Conservation (phyloP, 2,329 filamentous ascomycete genomes). For the Stagonosporopsis tanaceti region DNA sequence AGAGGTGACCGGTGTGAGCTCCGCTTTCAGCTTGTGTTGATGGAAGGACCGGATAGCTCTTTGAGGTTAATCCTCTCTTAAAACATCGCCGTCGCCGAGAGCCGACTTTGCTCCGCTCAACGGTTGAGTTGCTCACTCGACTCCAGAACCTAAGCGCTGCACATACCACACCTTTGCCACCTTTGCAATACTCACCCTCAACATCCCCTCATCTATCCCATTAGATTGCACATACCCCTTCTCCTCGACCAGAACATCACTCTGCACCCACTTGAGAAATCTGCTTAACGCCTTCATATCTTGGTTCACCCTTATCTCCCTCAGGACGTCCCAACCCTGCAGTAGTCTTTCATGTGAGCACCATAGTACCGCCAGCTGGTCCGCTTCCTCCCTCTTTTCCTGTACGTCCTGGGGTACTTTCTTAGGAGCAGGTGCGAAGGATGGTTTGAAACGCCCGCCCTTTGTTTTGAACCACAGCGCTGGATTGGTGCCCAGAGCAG, state of each 20-base stretch:
- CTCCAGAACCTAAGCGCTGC: conserved; percentile 1
- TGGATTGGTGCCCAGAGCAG: conserved; percentile 21
- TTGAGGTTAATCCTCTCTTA: too few relatives aligned
- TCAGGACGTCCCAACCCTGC: conserved; percentile 38
- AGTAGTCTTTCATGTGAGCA: conserved; percentile 32
- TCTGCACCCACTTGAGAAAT: conserved; percentile 39
- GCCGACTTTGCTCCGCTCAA: too few relatives aligned
- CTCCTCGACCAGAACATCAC: conserved; percentile 36
- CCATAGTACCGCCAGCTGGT: conserved; percentile 27
- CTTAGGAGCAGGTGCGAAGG: conserved; percentile 29
- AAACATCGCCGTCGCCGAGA: too few relatives aligned
- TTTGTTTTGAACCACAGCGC: conserved; percentile 40
- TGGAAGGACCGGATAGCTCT: too few relatives aligned
- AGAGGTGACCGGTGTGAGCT: too few relatives aligned
- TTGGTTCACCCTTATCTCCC: conserved; percentile 23
- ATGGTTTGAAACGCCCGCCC: conserved; percentile 39
- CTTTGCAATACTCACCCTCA: conserved; percentile 33
- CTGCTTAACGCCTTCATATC: conserved; percentile 25
- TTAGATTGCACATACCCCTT: conserved; percentile 28
- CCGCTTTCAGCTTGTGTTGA: too few relatives aligned
- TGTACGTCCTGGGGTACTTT: conserved; percentile 6
- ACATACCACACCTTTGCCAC: conserved; percentile 39
- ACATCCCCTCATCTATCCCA: conserved; percentile 25
- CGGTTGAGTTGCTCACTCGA: background rate
- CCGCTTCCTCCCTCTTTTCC: conserved; percentile 25